Evolutionary conservation across 768 basidiomycete genomes (phyloP), one percentile per base, ranked within the genome.

Genomic region (Lyophyllum shimeji): DNA sequence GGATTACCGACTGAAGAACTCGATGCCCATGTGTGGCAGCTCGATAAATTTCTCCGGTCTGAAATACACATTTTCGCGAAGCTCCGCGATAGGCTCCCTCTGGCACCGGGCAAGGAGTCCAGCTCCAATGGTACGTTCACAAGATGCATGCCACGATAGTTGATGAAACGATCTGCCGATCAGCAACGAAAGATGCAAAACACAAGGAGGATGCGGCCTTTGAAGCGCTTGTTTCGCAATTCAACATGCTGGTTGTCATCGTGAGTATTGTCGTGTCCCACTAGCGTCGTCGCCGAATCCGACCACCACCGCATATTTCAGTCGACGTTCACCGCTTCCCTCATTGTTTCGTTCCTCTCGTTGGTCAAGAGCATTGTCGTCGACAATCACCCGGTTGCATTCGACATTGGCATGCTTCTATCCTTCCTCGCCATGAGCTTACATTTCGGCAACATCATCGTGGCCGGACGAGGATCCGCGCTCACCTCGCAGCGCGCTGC

Each of bases 371-470:
- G 39, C 15, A 65, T 72, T 31, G 52, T 69, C 17, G 52, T 46
- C 12, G 48, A 62, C 7, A 57, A 44, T 21, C 62, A 63, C 33
- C 55, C 34, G 18, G 62, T 60, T 12, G 60, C 68, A 0, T 72
- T 66, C 55, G 66, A 67, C 33, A 58, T 71, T 21, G 69, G 66
- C 18, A 68, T 69, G 62, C 61, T 73, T 25, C 65, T 74, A 31
- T 64, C 68, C 48, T 64, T 71, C 43, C 63, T 71, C 29, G 63
- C 71, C 31, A 65, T 73, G 29, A 56, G 64, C 20, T 20, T 68
- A 3, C 71, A 73, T 31, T 60, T 73, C 33, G 66, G 65, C n/a
- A 69, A 67, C 44, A 70, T 73, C 48, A 39, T 73, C 43, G 61
- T 70, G 12, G 71, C 67, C 1, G 67, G 69, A 3, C 61, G 66